phyloP scores from a whole-genome alignment of 495 filamentous ascomycete species.

The Xanthoparmelia taractica region DNA sequence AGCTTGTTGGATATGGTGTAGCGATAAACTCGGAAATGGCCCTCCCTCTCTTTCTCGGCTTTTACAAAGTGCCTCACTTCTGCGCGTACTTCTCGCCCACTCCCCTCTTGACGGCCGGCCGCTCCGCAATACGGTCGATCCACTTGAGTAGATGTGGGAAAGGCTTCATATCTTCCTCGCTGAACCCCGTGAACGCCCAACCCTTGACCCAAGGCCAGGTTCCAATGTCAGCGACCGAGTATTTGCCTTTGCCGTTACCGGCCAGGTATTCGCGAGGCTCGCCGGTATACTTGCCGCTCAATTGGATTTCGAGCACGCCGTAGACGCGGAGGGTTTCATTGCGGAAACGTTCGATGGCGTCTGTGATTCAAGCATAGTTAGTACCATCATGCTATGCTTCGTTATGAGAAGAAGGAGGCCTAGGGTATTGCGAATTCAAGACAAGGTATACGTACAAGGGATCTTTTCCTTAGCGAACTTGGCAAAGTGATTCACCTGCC shows the following conservation, averaged over 20 bases:
- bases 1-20: neutral
- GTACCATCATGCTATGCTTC: neutral
- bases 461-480: constrained; percentile 40
- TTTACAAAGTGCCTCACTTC: constrained; percentile 1
- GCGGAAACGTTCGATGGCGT: constrained; percentile 46
- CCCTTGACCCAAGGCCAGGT: constrained; percentile 50
- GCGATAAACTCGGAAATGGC: too few species aligned
- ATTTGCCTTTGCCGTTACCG: constrained; percentile 48
- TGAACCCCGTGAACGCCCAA: constrained; percentile 37
- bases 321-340: constrained; percentile 48
- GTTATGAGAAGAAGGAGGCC: neutral
- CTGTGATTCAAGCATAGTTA: constrained; percentile 24
- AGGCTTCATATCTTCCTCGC: constrained; percentile 39
- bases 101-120: constrained; percentile 45
- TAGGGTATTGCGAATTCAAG: neutral
- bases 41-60: neutral
- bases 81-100: constrained; percentile 38
- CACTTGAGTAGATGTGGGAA: constrained; percentile 49
- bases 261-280: constrained; percentile 45
- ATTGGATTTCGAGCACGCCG: constrained; percentile 47
- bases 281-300: constrained; percentile 28
- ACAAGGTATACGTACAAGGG: constrained; percentile 31
- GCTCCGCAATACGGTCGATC: constrained; percentile 45
- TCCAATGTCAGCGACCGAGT: constrained; percentile 47
- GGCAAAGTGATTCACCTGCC: constrained; percentile 32